Percentiles rank a stretch among this genome's conserved stretches.
Conservation (phyloP, 306 rosid species). For the Quercus bicolor region DNA sequence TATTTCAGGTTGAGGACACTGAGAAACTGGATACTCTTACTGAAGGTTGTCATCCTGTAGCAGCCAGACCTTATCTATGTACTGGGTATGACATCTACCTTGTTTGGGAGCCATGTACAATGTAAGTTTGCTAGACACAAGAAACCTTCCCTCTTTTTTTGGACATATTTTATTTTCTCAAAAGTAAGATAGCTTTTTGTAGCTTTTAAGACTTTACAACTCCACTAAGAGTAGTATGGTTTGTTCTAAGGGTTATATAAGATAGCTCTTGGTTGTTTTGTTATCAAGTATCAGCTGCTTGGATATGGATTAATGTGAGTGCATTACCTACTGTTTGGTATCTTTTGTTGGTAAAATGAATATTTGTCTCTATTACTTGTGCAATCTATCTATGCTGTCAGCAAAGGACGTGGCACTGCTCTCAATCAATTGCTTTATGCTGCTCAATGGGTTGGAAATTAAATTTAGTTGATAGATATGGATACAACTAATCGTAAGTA, state of each 20-base stretch:
- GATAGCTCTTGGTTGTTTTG: not conserved
- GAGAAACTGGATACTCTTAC: conserved; percentile 27
- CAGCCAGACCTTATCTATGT: conserved; percentile 74
- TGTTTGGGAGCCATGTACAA: conserved; percentile 92
- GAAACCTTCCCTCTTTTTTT: conserved; percentile 8
- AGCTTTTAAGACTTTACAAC: not conserved
- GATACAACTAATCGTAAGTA: too few relatives aligned
- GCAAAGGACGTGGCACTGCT: not conserved
- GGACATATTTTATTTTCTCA: not conserved
- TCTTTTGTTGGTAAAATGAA: not conserved
- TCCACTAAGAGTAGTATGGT: not conserved
- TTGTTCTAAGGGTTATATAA: not conserved
- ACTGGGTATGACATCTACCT: conserved; percentile 93
- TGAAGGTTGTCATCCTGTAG: conserved; percentile 25
- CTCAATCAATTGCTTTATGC: too few relatives aligned
- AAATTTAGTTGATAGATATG: too few relatives aligned
- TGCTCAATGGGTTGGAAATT: too few relatives aligned
- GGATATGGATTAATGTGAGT: not conserved
- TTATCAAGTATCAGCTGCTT: not conserved
- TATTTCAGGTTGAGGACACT: conserved; percentile 53
- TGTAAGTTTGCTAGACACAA: conserved; percentile 50
- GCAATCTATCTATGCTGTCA: not conserved
- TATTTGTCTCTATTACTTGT: not conserved
- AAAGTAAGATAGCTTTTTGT: not conserved
- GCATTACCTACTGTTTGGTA: not conserved